Evolutionary conservation across 352 stramenopile species (phyloP), one percentile per base, ranked within the genome.

Genomic region (Blastocystis sp.): DNA sequence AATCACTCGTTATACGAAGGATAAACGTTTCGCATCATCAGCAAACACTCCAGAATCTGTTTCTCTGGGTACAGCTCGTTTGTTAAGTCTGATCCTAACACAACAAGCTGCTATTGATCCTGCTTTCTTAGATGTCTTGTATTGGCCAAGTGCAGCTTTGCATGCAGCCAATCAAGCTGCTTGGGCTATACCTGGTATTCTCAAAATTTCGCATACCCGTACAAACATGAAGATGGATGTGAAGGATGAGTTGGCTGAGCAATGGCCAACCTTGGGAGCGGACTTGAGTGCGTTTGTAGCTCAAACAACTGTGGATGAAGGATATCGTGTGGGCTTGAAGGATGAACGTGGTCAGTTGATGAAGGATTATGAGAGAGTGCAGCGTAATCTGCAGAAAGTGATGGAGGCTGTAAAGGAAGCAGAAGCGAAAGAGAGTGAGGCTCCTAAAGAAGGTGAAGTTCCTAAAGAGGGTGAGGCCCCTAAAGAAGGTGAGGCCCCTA

Each of bases 191-290:
- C 14, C 49, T 52, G 71, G 71, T 1, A 43, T 27, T 27, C n/a
- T 66, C 32, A 83, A 83, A 49, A 65, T 83, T 16, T 67, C 46
- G 11, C 71, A 83, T 56, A 83, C 71, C 0, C 43, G 29, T 5
- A 83, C 71, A 56, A n/a, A 83, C 7, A 56, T 83, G n/a, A 24
- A 57, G 24, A 24, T 24, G 71, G 29, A 32, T 37, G 49, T 11
- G 71, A 35, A 27, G 71, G 32, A 43, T 19, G 21, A 66, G 71
- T 52, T 49, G 46, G 32, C n/a, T 2, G 24, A 37, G 32, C 29
- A 32, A n/a, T 19, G 35, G 59, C 29, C 35, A 19, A n/a, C 59
- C 14, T 37, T 83, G 24, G 19, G 2, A 12, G 54, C 16, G 43
- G 49, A 83, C 32, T 32, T 66, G 71, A 16, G 58, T 16, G 71